Percentiles rank a stretch among this genome's conserved stretches.
phyloP scores from a whole-genome alignment of 495 filamentous ascomycete species.

The Aspergillus nanangensis region DNA sequence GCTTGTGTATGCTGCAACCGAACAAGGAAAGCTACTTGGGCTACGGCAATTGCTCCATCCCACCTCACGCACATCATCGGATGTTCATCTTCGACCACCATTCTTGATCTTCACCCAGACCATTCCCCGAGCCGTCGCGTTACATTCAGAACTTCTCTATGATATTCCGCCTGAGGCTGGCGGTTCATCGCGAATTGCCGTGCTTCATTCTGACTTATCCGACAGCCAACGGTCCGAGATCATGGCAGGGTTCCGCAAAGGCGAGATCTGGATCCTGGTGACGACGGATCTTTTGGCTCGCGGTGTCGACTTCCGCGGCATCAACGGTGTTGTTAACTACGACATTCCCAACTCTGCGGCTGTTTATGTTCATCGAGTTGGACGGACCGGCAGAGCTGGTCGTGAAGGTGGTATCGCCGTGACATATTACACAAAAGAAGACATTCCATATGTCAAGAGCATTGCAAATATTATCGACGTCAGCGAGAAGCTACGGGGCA shows the following conservation, averaged over 20 bases:
- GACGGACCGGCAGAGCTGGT: slow-evolving; percentile 85
- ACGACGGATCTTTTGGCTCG: slow-evolving; percentile 90
- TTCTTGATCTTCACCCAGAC: slow-evolving; percentile 96
- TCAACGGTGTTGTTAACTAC: slow-evolving; percentile 95
- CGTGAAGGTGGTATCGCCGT: slow-evolving; percentile 86
- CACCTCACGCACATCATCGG: slow-evolving; percentile 49
- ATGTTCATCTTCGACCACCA: slow-evolving; percentile 70
- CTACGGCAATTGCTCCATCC: slow-evolving; percentile 90
- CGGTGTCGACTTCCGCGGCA: slow-evolving; percentile 84
- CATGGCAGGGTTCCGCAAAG: slow-evolving; percentile 85
- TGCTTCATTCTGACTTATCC: slow-evolving; percentile 82
- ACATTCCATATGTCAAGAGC: slow-evolving; percentile 83
- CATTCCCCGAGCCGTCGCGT: slow-evolving; percentile 79
- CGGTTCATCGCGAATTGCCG: slow-evolving; percentile 79
- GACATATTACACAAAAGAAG: slow-evolving; percentile 92
- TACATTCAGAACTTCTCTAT: slow-evolving; percentile 87
- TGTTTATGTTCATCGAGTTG: slow-evolving; percentile 89
- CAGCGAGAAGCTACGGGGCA: slow-evolving; percentile 61
- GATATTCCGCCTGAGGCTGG: slow-evolving; percentile 88
- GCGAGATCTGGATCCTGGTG: slow-evolving; percentile 93
- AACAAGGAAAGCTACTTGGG: slow-evolving; percentile 88
- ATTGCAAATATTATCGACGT: slow-evolving; percentile 88
- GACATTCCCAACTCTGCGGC: slow-evolving; percentile 87
- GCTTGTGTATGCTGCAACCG: slow-evolving; percentile 85
- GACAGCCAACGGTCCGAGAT: slow-evolving; percentile 69